phyloP scores from a whole-genome alignment of 2,329 filamentous ascomycete species.

The Nemania sp. region DNA sequence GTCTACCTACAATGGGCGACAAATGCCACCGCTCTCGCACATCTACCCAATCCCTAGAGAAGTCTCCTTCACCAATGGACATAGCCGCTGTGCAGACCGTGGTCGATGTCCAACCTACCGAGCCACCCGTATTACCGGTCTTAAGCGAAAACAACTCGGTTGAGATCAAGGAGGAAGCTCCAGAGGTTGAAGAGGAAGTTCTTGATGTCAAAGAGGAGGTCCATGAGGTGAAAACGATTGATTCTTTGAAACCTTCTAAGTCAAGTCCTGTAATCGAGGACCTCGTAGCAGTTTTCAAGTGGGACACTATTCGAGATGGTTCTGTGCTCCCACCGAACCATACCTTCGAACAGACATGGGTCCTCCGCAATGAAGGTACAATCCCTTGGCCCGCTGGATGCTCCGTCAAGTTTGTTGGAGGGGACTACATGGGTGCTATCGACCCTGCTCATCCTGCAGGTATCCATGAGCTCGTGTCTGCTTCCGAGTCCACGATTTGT shows the following conservation, averaged over 20 bases:
- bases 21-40: constrained; percentile 52
- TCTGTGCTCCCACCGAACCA: constrained; percentile 76
- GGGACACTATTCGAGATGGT: constrained; percentile 83
- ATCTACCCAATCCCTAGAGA: constrained; percentile 58
- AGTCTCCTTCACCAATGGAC: constrained; percentile 62
- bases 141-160: not conserved
- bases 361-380: constrained; percentile 85
- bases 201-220: constrained; percentile 7
- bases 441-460: constrained; percentile 84
- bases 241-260: constrained; percentile 29
- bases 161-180: constrained; percentile 15
- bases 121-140: constrained; percentile 47
- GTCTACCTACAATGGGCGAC: constrained; percentile 80
- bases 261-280: constrained; percentile 42
- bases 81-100: constrained; percentile 75
- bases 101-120: constrained; percentile 75
- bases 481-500: constrained; percentile 85
- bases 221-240: constrained; percentile 39
- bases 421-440: constrained; percentile 95
- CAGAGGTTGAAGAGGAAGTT: not conserved
- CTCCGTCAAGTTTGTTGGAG: constrained; percentile 90
- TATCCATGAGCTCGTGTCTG: constrained; percentile 78
- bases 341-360: constrained; percentile 91
- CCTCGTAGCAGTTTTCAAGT: constrained; percentile 73
- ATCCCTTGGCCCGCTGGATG: constrained; percentile 88